Conservation (phyloP, 768 basidiomycete genomes). For the Suillus fuscotomentosus region DNA sequence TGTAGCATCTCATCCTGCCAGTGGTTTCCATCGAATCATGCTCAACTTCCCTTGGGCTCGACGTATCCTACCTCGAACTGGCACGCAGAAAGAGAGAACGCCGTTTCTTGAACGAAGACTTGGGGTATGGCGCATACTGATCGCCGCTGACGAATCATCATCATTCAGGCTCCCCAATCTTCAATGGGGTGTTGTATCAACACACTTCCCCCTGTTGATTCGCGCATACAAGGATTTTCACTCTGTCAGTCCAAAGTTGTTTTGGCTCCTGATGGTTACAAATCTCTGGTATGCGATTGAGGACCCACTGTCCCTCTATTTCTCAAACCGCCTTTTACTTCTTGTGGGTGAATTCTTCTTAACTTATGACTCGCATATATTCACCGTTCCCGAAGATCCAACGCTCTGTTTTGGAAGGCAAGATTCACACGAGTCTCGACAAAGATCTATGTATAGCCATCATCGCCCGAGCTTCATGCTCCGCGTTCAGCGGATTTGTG, state of each 20-base stretch:
- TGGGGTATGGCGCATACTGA: conserved; percentile 25
- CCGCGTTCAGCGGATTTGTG: conserved; percentile 16
- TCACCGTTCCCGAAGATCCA: conserved; percentile 18
- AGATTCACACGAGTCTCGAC: not conserved
- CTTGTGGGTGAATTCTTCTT: conserved; percentile 12
- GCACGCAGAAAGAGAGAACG: not conserved
- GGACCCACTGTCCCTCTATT: conserved; percentile 17
- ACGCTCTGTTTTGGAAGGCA: conserved; percentile 10
- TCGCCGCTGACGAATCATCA: conserved; percentile 11
- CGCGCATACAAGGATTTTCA: conserved; percentile 23
- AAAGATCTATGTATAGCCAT: conserved; percentile 13
- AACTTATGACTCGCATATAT: not conserved
- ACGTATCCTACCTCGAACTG: not conserved
- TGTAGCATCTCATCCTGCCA: not conserved
- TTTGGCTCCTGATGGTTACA: conserved; percentile 8
- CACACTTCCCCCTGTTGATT: conserved; percentile 6
- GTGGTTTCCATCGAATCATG: not conserved
- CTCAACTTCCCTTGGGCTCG: not conserved
- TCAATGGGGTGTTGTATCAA: conserved; percentile 6
- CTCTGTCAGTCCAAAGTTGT: conserved; percentile 19
- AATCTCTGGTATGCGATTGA: conserved; percentile 22
- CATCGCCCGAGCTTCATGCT: conserved; percentile 14
- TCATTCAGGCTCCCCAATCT: conserved; percentile 8
- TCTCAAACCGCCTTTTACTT: conserved; percentile 21
- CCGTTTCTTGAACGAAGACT: conserved; percentile 13